A percentile compares a stretch with the other conserved stretches of the same genome.
Evolutionary conservation across 257 asterid genomes (phyloP).

Genomic region (Ophiorrhiza pumila): DNA sequence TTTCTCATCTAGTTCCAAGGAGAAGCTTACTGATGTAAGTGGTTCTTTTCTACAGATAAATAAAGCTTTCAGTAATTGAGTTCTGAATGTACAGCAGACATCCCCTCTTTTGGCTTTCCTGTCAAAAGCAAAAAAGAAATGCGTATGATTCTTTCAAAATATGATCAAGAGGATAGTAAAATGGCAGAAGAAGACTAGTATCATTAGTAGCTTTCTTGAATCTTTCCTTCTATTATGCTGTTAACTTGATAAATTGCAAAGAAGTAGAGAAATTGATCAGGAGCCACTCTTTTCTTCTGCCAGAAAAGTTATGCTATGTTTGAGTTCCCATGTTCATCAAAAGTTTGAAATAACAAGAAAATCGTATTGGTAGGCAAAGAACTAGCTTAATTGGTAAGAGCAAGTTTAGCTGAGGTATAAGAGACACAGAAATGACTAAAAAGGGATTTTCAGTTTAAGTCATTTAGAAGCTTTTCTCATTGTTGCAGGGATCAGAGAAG

Average conservation of each 20-base stretch:
- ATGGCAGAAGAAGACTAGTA: not conserved
- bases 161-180: not conserved
- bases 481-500: constrained; percentile 63
- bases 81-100: not conserved
- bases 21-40: constrained; percentile 61
- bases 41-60: not conserved
- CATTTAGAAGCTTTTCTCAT: not conserved
- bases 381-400: not conserved
- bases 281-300: not conserved
- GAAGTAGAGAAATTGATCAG: not conserved
- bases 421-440: too few species aligned
- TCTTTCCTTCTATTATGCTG: not conserved
- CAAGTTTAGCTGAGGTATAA: not conserved
- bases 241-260: not conserved
- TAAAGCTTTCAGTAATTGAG: not conserved
- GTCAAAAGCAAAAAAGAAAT: not conserved
- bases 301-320: not conserved
- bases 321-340: not conserved
- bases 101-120: not conserved
- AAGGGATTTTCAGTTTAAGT: too few species aligned
- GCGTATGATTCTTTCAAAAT: too few species aligned
- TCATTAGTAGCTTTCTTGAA: not conserved
- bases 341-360: not conserved
- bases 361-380: not conserved
- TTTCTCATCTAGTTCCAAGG: constrained; percentile 68